Base-by-base conservation (phyloP, 345 rosid species). In the Rhodomyrtus tomentosa region DNA sequence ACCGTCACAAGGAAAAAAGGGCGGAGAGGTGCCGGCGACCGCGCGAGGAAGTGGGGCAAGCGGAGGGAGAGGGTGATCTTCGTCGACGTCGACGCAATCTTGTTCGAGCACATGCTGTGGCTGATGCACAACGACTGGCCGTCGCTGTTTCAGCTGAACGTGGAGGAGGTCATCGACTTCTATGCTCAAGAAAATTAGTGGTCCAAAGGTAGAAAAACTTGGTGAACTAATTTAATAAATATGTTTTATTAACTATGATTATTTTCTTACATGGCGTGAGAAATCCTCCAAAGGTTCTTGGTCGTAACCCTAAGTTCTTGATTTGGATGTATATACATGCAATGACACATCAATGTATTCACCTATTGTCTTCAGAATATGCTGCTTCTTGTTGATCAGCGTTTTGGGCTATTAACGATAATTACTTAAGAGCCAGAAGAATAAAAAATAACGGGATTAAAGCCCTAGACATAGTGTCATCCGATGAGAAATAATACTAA, bases 91-190 rank as follows among this genome's bases (percentile, higher is more conserved):
- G 99, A 96, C 87, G 90, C 98, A 1, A 92, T 96, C 76, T 87
- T 96, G 92, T 96, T 95, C 79, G 99, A 96, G 90, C 99, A 96
- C 84, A 94, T 96, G 96, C 20, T 95, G 82, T 96, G 98, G 98
- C 90, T 96, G 86, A 86, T 94, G 93, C 84, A 89, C 15, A 95
- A 94, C 82, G 98, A 95, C 86, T 89, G 82, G 51, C 91, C 96
- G 76, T 92, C 96, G 85, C 86, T 95, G 85, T 93, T 90, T 82
- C 85, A 91, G 91, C 93, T 96, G 72, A 92, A 96, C 89, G 89
- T 96, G 48, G 81, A 89, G 83, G 98, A 96, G 92, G 92, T 96
- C 55, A 92, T 93, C 80, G 94, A 96, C 56, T 96, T 96, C 85
- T 96, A 95, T 87, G 89, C 93, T 83, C 96, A 91, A 86, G 97